Evolutionary conservation across 495 filamentous ascomycete genomes (phyloP).

Genomic region (Neurospora sp.): DNA sequence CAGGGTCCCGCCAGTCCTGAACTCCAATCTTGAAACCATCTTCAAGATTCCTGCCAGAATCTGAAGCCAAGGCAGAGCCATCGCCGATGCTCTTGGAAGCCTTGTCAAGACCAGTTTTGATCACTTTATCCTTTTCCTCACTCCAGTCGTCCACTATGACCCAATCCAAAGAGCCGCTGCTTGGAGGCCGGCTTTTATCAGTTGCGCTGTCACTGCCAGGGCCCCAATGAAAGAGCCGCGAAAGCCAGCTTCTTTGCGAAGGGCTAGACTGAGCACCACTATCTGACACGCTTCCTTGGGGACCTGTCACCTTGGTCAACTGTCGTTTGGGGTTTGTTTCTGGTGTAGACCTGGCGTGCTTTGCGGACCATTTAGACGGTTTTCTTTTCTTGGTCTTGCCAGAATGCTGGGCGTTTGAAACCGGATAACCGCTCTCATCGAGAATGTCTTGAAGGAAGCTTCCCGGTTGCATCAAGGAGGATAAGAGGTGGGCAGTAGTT

Average conservation of each 20-base stretch:
- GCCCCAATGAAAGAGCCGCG: constrained; percentile 43
- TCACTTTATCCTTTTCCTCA: constrained; percentile 37
- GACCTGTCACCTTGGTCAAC: constrained; percentile 2
- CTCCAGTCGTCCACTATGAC: constrained; percentile 58
- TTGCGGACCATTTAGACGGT: constrained; percentile 18
- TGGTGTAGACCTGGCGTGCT: constrained; percentile 8
- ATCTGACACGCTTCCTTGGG: constrained; percentile 5
- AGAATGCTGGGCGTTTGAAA: constrained; percentile 38
- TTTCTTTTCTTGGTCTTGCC: constrained; percentile 34
- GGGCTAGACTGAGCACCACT: constrained; percentile 1
- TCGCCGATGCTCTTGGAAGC: constrained; percentile 19
- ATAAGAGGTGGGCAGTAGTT: constrained; percentile 88
- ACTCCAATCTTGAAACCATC: constrained; percentile 87
- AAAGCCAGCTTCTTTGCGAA: constrained; percentile 42
- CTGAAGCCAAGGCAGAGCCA: constrained; percentile 6
- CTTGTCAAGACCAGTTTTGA: constrained; percentile 23
- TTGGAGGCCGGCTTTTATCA: constrained; percentile 65
- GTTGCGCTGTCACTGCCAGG: constrained; percentile 15
- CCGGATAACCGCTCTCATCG: constrained; percentile 42
- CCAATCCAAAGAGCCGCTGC: constrained; percentile 76
- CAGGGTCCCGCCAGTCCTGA: constrained; percentile 86
- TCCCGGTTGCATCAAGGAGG: constrained; percentile 72
- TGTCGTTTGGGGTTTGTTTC: constrained; percentile 6
- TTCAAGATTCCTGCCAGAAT: constrained; percentile 22
- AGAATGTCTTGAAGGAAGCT: constrained; percentile 45